Percentiles rank a stretch among this genome's conserved stretches.
Evolutionary conservation across 257 asterid species (phyloP).

Genomic region (Scutellaria minor): DNA sequence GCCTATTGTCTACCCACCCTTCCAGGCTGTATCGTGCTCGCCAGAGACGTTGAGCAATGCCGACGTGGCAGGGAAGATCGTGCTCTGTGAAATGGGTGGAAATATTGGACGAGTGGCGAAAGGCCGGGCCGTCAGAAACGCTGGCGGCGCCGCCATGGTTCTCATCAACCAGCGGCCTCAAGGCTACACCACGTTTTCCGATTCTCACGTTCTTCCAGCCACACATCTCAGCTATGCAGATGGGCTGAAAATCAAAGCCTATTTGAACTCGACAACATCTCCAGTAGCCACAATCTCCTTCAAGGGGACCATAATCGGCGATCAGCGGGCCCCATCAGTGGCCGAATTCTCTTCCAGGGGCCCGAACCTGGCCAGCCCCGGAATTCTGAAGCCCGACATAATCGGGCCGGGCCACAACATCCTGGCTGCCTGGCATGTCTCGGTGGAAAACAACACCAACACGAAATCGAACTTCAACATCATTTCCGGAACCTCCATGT

Average conservation of each 20-base stretch:
- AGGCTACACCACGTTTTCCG: background rate
- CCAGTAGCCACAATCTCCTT: constrained; percentile 27
- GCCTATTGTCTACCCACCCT: constrained; percentile 32
- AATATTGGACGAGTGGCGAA: background rate
- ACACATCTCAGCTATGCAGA: constrained; percentile 13
- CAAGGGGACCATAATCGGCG: constrained; percentile 29
- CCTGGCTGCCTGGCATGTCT: background rate
- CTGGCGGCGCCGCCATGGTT: constrained; percentile 36
- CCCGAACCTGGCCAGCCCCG: background rate
- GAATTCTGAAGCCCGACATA: constrained; percentile 33
- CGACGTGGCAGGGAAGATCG: constrained; percentile 35
- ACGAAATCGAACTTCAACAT: constrained; percentile 32
- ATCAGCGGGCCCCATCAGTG: constrained; percentile 29
- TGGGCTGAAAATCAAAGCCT: constrained; percentile 18
- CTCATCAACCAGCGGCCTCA: background rate
- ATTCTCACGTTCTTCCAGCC: constrained; percentile 24
- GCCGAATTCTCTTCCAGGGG: constrained; percentile 31
- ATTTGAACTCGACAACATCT: constrained; percentile 7
- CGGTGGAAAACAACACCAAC: background rate
- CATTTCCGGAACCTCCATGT: constrained; percentile 40
- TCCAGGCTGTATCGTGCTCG: background rate
- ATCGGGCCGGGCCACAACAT: background rate
- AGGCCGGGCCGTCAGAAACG: constrained; percentile 29
- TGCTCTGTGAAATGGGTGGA: constrained; percentile 28
- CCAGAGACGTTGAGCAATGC: background rate